Base-by-base conservation (phyloP, 2,329 filamentous ascomycete genomes). In the Diaporthe aspalathi region DNA sequence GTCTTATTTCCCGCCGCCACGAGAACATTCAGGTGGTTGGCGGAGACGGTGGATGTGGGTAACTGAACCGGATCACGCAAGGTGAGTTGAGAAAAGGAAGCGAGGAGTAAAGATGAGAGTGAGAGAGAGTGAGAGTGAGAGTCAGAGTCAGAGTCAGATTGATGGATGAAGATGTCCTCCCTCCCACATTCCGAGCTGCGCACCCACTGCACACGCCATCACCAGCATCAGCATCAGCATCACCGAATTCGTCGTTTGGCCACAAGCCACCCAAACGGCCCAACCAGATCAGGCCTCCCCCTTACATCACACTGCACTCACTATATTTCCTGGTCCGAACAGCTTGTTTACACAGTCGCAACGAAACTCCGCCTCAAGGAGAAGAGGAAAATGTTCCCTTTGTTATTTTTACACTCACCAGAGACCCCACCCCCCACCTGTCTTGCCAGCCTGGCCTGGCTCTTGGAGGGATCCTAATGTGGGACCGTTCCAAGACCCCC, bases 131-230 rank as follows among this genome's bases (percentile, higher is more conserved):
- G 17, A n/a, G 24, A 62, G 57, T 62, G 24, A 47, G 40, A 29
- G 14, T 63, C 27, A 49, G 38, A 8, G 57, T 62, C 8, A 35
- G n/a, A n/a, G n/a, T n/a, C 27, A 20, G 52, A 54, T 32, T 11
- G 56, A 47, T 45, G 38, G 35, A 56, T 56, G 53, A 56, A 56
- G 22, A 20, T 24, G 24, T 47, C 35, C 17, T 62, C 57, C 27
- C 43, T 63, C 57, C 57, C 40, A 47, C 57, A 47, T 47, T 47
- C 40, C 57, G 57, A 62, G 57, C 57, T 62, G 57, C 40, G 57
- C 57, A 62, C 57, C 40, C 57, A 32, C 57, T 49, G 57, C 57
- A 63, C 43, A 49, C 27, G 27, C 27, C 40, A 63, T 63, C 57
- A 63, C n/a, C 57, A 47, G 40, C 57, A 47, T 63, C 57, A 60